Base-by-base conservation (phyloP, 2,329 filamentous ascomycete species). In the Ilyonectria robusta region DNA sequence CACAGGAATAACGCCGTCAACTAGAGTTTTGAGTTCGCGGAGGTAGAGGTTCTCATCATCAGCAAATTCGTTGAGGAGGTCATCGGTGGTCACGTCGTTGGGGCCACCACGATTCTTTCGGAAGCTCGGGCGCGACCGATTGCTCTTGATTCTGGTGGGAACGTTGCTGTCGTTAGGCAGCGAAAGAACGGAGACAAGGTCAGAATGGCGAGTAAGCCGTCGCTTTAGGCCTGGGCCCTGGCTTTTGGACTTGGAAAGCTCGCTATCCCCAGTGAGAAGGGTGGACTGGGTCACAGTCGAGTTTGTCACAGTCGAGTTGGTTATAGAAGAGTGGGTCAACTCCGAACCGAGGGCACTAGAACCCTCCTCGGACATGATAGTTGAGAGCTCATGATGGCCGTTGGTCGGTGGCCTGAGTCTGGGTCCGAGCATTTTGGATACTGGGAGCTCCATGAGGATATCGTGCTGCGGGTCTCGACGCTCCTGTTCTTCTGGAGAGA, bases 1-100 rank as follows among this genome's bases (percentile, higher is more conserved):
- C 2, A 98, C 95, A 0, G 96, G 96, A 62, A 99, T 93, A 23
- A 99, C 95, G 62, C 96, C 96, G 74, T 97, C 95, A 8, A 98
- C 95, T 35, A 99, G 83, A 0, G 96, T 98, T 77, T 94, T 94
- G 35, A 99, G 86, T 80, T 99, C 96, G 61, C 95, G 89, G 81
- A 92, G 92, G 77, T 98, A 99, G 72, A 96, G 92, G 50, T 88
- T 84, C 80, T 99, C 96, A 73, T 98, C 96, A 6, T 92, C 88
- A 11, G 89, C 85, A 69, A 99, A 90, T 76, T 97, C 94, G 59
- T 87, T 86, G 78, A 98, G 87, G 21, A 98, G 84, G 70, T 95
- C 94, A 23, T 89, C 85, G 11, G 94, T 85, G 1, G 92, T 95
- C 46, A 92, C 90, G 62, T 87, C 89, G 33, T 89, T 88, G 11